Base-by-base conservation (phyloP, 179 eudicot species). In the Spergularia azorica region DNA sequence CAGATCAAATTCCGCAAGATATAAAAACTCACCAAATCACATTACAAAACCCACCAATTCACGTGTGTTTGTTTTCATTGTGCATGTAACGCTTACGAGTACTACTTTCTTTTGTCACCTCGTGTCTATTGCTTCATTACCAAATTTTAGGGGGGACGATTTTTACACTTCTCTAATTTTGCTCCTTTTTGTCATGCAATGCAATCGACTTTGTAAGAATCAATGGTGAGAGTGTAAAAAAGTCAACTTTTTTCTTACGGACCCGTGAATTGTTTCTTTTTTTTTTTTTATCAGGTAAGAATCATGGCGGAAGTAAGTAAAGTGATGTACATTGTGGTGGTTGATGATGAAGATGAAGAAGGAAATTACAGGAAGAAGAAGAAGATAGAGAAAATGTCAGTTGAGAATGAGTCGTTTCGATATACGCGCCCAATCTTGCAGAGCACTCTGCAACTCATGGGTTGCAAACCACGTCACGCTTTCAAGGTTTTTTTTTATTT, bases 381-480 rank as follows among this genome's bases (percentile, higher is more conserved):
- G 50, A 46, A 46, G 50, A 46, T 0, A 1, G 9, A 46, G 50
- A 46, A 46, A 9, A 6, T 6, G 8, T 46, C 50, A 46, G 65
- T n/a, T 16, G 76, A 66, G 61, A 83, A 71, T 38, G 86, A 79
- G 62, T 88, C 94, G 21, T 93, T 91, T 78, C 78, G 94, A 56
- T 93, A 93, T 70, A 91, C 96, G 67, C 92, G 97, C 62, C 83
- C 97, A 20, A 88, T 91, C 72, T 84, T 93, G 79, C 94, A 91
- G 85, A 86, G 91, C 77, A 90, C 96, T 73, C 86, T 93, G 76
- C 97, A 91, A 76, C 87, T 91, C 76, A 93, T 93, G 91, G 97
- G 97, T 6, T 93, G 97, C 81, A 93, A 93, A 82, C 83, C 97
- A 69, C 90, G 92, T 20, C 92, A 93, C 76, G 96, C 97, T 11